Evolutionary conservation across 352 stramenopile genomes (phyloP), one percentile per base, ranked within the genome.

Genomic region (Pythium brachiatum): DNA sequence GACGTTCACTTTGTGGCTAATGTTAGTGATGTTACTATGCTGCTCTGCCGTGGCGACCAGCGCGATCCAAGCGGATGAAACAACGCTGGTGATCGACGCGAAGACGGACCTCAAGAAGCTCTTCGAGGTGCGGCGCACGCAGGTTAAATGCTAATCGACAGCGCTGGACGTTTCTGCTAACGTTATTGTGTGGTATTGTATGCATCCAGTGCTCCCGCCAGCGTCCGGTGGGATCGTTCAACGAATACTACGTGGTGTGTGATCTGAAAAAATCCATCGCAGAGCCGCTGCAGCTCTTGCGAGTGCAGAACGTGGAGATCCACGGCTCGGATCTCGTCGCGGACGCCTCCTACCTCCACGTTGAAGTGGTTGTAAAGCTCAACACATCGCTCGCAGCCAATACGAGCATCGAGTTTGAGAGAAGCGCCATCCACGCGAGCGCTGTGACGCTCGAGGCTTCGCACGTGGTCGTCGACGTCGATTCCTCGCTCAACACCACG

Each of bases 201-300:
- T 11, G 27, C 9, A 38, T 36, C 23, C 21, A 92, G 80, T 94
- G 85, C 57, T 91, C 81, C 0, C 55, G 64, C 1, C 58, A 83
- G 20, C 77, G 78, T 47, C 76, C 81, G 1, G 92, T 95, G 27
- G 86, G 86, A 16, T 82, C 70, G 36, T 95, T 88, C 69, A 93
- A 95, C 60, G 86, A 95, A 56, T 92, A 89, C 59, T 95, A 87
- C 61, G 79, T 91, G 11, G 60, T 74, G n/a, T 95, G 86, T 53
- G 62, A 69, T 41, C 68, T 93, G 12, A 57, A n/a, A 18, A 59
- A n/a, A 32, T 29, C 46, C 46, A n/a, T 39, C 3, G 50, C 78
- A n/a, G 70, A 75, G 12, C 64, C 59, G 12, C 69, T 72, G 23
- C 66, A 71, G 12, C 36, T 26, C 11, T 11, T 89, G 6, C 50